Base-by-base conservation (phyloP, 2,329 filamentous ascomycete species). In the Claviceps sp. region DNA sequence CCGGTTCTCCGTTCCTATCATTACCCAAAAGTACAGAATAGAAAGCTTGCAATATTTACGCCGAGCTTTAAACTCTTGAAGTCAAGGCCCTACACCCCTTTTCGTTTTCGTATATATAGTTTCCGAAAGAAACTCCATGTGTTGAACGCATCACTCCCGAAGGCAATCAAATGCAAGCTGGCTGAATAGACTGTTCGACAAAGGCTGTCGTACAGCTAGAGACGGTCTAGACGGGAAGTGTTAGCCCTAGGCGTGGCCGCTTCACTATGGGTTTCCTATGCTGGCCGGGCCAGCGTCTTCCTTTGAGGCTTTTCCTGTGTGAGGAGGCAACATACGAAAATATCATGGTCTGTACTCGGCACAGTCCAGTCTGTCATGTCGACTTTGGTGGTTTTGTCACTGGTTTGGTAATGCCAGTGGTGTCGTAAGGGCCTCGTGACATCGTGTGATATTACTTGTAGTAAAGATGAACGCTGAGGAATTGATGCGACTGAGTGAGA, bases 361-460 rank as follows among this genome's bases (percentile, higher is more conserved):
- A 34, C 30, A 34, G 30, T 11, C 9, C 20, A 34, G 22, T 5
- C n/a, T 24, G 5, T 43, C 24, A 38, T 36, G 4, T 24, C 13
- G 62, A 56, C 58, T 65, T 69, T 13, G 65, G 65, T 13, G 63
- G 66, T 54, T 67, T 67, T 47, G 66, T 65, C 30, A 59, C 58
- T 50, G 66, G 65, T 61, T 67, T 69, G 49, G 59, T 54, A 43
- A 69, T 59, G 53, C 66, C 66, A 49, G 66, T 69, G n/a, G 62
- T 65, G 52, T 69, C 66, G 54, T 69, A 69, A 2, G 66, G 66
- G 50, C 66, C 66, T 46, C 66, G 64, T 40, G 63, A 56, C 66
- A 69, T 69, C 43, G 48, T 52, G 44, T 36, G 38, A 40, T n/a
- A 30, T 9, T n/a, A 13, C 6, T 38, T 44, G 11, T 45, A 18